These are phyloP conservation scores for Bruguiera parviflora DNA, from an alignment of 345 rosid species.

Conservation along the genomic window DNA sequence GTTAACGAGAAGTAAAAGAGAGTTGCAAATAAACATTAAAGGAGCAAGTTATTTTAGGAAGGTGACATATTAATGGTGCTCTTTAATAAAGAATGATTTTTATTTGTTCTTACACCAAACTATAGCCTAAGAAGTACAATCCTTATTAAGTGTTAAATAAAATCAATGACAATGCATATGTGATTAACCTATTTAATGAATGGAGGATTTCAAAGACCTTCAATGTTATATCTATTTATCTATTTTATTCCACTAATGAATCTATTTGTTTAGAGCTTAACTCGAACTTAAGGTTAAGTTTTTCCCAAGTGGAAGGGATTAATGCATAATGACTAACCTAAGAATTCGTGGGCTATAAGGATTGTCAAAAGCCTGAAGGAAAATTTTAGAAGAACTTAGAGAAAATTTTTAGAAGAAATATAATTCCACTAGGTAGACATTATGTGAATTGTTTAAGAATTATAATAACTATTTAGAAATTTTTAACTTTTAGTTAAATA, in stretches of 20 bases:
- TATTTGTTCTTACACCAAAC: not conserved
- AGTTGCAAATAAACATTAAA: not conserved
- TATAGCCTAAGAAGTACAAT: not conserved
- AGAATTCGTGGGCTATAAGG: no score
- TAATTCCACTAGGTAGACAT: no score
- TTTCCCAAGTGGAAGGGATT: no score
- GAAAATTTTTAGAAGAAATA: no score
- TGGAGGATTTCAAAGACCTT: not conserved
- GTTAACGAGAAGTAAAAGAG: not conserved
- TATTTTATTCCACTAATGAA: not conserved
- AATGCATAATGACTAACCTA: rapidly evolving
- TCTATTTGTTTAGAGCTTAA: not conserved
- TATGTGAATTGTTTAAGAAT: no score
- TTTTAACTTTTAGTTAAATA: no score
- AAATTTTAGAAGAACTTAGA: no score
- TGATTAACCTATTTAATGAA: not conserved
- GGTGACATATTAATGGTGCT: not conserved
- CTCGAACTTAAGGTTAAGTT: no score
- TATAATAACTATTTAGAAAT: no score
- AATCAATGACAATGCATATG: not conserved
- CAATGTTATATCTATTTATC: not conserved
- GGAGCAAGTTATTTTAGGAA: not conserved
- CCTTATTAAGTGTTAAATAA: not conserved
- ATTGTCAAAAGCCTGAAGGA: no score
- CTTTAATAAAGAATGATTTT: not conserved